A percentile compares a stretch with the other conserved stretches of the same genome.
Conservation (phyloP, 2,329 filamentous ascomycete species). For the Aspergillus sergii region DNA sequence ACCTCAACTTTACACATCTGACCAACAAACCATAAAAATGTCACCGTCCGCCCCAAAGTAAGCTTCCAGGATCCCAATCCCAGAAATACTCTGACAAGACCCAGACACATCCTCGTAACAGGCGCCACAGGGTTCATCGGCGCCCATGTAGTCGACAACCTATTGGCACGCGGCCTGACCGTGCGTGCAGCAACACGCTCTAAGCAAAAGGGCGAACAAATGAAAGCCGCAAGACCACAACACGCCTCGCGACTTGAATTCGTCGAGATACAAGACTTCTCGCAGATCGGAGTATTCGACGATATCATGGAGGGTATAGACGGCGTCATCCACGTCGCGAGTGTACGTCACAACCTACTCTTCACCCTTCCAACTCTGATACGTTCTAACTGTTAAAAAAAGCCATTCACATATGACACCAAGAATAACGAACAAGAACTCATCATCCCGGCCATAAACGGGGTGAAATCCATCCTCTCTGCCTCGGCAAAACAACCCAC, state of each 20-base stretch:
- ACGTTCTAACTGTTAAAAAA: too few relatives aligned
- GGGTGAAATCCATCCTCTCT: conserved; percentile 46
- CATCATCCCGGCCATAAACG: conserved; percentile 51
- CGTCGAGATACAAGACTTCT: conserved; percentile 48
- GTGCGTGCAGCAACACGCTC: conserved; percentile 30
- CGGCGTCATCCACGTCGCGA: conserved; percentile 50
- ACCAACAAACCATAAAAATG: background rate
- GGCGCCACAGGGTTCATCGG: conserved; percentile 34
- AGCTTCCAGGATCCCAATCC: background rate
- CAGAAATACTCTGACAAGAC: conserved; percentile 7
- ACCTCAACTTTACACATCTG: background rate
- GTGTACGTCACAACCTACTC: conserved; percentile 32
- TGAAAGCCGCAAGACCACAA: conserved; percentile 43
- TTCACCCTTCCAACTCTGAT: too few relatives aligned
- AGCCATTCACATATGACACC: conserved; percentile 50
- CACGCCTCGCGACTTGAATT: conserved; percentile 44
- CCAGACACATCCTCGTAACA: conserved; percentile 27
- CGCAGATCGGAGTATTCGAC: conserved; percentile 38
- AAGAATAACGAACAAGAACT: conserved; percentile 49
- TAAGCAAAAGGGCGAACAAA: conserved; percentile 28
- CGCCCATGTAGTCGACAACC: conserved; percentile 31
- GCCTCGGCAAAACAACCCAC: conserved; percentile 25
- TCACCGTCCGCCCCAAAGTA: background rate
- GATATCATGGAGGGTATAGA: conserved; percentile 47
- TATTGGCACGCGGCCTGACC: conserved; percentile 24